Percentiles rank a stretch among this genome's conserved stretches.
Evolutionary conservation across 2,329 filamentous ascomycete genomes (phyloP).

Genomic region (Penicillium brevicompactum): DNA sequence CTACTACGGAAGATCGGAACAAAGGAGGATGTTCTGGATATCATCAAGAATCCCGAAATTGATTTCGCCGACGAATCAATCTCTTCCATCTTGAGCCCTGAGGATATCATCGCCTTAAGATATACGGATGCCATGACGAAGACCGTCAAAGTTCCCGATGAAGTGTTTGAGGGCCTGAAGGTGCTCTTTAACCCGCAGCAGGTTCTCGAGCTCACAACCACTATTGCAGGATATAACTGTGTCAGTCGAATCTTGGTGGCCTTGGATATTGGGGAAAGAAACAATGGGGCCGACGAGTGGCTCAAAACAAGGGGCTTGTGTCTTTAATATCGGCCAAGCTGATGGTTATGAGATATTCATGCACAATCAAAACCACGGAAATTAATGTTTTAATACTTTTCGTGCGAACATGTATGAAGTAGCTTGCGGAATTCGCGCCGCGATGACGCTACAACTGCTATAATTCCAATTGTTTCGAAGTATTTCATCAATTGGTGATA

Average conservation of each 20-base stretch:
- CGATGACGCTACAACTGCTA: no score
- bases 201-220: constrained; percentile 79
- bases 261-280: constrained; percentile 62
- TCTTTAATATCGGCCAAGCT: not conserved
- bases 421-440: no score
- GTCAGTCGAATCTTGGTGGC: constrained; percentile 83
- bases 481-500: not conserved
- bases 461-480: no score
- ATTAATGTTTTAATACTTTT: no score
- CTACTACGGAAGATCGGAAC: constrained; percentile 65
- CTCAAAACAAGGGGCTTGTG: not conserved
- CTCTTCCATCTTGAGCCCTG: constrained; percentile 51
- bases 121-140: constrained; percentile 86
- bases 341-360: not conserved
- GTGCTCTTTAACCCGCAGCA: constrained; percentile 67
- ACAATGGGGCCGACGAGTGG: constrained; percentile 18
- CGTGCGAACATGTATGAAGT: no score
- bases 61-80: constrained; percentile 26
- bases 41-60: constrained; percentile 35
- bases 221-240: constrained; percentile 79
- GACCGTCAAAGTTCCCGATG: constrained; percentile 68
- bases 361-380: not conserved
- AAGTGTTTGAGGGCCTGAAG: constrained; percentile 66
- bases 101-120: constrained; percentile 68
- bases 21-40: constrained; percentile 46